Conservation (phyloP, 352 stramenopile species). For the Elongisporangium anandrum region DNA sequence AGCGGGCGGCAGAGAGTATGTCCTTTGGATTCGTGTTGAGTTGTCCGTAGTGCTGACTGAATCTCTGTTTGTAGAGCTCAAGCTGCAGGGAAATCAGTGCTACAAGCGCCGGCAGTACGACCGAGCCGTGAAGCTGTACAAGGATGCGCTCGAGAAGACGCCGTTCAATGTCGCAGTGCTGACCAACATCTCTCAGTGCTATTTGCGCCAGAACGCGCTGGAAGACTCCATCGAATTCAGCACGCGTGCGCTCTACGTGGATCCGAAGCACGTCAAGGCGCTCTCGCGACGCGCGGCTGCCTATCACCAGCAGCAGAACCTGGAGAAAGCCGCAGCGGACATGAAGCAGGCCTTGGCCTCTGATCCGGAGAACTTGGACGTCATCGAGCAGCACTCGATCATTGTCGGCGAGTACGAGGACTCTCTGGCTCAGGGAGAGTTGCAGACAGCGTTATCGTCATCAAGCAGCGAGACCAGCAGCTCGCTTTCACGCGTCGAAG, state of each 20-base stretch:
- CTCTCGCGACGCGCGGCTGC: conserved; percentile 56
- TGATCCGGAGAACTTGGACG: conserved; percentile 47
- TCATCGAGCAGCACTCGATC: conserved; percentile 66
- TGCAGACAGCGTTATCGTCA: conserved; percentile 15
- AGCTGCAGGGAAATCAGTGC: conserved; percentile 45
- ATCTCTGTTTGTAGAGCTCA: conserved; percentile 34
- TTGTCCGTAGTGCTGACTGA: conserved; percentile 1
- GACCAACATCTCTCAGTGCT: conserved; percentile 68
- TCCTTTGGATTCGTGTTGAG: background rate
- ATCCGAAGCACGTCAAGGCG: conserved; percentile 58
- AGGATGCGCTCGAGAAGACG: conserved; percentile 51
- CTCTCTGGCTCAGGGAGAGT: conserved; percentile 21
- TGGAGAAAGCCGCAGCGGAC: conserved; percentile 41
- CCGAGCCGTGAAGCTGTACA: conserved; percentile 55
- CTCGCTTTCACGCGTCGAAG: background rate
- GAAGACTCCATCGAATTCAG: conserved; percentile 73
- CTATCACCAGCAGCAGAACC: conserved; percentile 43
- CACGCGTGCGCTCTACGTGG: conserved; percentile 53
- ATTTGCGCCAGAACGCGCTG: conserved; percentile 35
- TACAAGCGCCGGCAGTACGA: conserved; percentile 63
- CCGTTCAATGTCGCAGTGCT: conserved; percentile 60
- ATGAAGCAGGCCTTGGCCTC: conserved; percentile 45
- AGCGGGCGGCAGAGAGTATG: conserved; percentile 45
- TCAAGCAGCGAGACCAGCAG: background rate
- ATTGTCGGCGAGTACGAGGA: conserved; percentile 76